Base-by-base conservation (phyloP, 75 land plant species). In the Cryptomeria japonica region DNA sequence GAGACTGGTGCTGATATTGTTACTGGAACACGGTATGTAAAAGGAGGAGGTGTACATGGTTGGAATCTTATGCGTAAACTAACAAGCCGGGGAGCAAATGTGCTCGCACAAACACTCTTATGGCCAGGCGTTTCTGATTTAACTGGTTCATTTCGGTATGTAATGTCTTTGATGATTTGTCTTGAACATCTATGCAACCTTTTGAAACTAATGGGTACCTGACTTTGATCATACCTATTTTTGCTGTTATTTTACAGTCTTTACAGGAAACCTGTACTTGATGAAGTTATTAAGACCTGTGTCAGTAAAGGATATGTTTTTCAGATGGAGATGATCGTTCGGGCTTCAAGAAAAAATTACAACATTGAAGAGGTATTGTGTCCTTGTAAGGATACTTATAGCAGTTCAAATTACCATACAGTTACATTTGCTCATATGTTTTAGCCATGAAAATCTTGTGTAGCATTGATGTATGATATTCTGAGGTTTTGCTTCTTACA, bases 291-390 rank as follows among this genome's bases (percentile, higher is more conserved):
- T 19, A 92, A 83, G 49, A 90, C 92, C 1, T 93, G 94, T 88
- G 99, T 96, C 15, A 98, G 99, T 87, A 98, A 96, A 90, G 99
- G 99, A 44, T 98, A 98, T 90, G 99, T 95, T 31, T 98, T 98
- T 85, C 99, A 98, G 86, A 98, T 98, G 99, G 99, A 98, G 88
- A 96, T 98, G 88, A 98, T 98, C 93, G 99, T 98, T 41, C 90
- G 99, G 51, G 99, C 99, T 78, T 91, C 95, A 44, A 91, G 99
- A 80, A 95, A 94, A 87, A 94, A 95, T 46, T 94, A 94, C 86
- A 93, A 91, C 16, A 97, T 98, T 89, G 97, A 94, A 90, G 99
- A 98, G 99, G 99, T 98, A 93, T 0, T 41, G 22, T 41, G 86
- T 15, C n/a, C 32, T 28, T 82, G 5, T 11, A 79, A 39, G 42